Evolutionary conservation across 768 basidiomycete genomes (phyloP).

Genomic region (Pleurotus citrinopileatus): DNA sequence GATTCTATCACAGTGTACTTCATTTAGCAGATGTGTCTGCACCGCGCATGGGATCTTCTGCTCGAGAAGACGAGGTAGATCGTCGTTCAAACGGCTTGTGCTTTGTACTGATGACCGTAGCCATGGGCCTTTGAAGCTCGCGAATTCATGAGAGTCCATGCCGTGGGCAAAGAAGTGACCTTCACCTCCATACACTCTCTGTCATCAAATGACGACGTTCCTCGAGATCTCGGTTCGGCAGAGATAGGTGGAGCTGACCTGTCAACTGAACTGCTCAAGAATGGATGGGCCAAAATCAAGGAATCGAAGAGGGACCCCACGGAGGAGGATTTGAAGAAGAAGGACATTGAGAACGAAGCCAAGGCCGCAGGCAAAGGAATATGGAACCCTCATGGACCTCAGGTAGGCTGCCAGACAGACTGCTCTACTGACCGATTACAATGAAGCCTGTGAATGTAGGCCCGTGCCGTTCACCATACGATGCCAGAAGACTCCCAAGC

Average conservation of each 20-base stretch:
- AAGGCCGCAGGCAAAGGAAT: constrained; percentile 72
- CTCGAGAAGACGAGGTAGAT: constrained; percentile 84
- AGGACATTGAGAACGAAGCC: constrained; percentile 76
- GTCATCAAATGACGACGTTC: constrained; percentile 68
- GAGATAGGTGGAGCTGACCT: constrained; percentile 75
- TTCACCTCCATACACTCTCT: constrained; percentile 83
- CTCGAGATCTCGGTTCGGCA: constrained; percentile 77
- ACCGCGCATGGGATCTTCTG: constrained; percentile 79
- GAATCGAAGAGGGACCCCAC: constrained; percentile 82
- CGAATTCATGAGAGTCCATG: constrained; percentile 82
- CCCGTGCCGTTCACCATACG: constrained; percentile 70
- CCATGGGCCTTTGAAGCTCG: constrained; percentile 91
- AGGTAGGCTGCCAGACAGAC: constrained; percentile 36
- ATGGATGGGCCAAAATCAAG: constrained; percentile 93
- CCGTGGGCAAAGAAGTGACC: constrained; percentile 88
- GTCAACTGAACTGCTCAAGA: constrained; percentile 70
- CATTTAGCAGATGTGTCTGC: constrained; percentile 87
- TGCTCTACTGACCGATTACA: constrained; percentile 3
- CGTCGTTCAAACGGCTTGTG: neutral
- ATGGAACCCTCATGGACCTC: constrained; percentile 82
- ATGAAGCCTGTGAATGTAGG: constrained; percentile 34
- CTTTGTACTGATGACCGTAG: constrained; percentile 32
- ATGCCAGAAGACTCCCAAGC: constrained; percentile 91
- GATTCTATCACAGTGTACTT: constrained; percentile 56
- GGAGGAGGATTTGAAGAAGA: constrained; percentile 71